Evolutionary conservation across 768 basidiomycete genomes (phyloP).

Genomic region (Chalciporus pseudorubinellus): DNA sequence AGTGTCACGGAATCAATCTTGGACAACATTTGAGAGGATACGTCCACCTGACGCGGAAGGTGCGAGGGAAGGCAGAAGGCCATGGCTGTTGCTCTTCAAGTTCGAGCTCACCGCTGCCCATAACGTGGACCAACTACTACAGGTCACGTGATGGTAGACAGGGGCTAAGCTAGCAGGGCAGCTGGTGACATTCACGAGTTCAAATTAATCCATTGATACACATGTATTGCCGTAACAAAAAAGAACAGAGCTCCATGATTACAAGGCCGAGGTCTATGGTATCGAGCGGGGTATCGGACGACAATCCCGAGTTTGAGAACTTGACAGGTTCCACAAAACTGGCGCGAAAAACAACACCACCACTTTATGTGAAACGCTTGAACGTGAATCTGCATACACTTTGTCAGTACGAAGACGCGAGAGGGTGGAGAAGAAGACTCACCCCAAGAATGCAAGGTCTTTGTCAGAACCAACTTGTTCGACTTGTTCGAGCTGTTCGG

Average conservation of each 20-base stretch:
- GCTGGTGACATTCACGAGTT: neutral
- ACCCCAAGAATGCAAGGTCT: slow-evolving; percentile 68
- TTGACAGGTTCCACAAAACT: neutral
- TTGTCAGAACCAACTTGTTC: slow-evolving; percentile 65
- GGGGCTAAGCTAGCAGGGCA: neutral
- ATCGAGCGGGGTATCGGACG: slow-evolving; percentile 25
- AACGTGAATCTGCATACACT: slow-evolving; percentile 66
- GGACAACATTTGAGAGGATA: slow-evolving; percentile 68
- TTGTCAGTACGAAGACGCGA: slow-evolving; percentile 1
- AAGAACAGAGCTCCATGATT: slow-evolving; percentile 24
- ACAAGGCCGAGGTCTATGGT: slow-evolving; percentile 28
- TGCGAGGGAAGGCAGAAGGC: slow-evolving; percentile 73
- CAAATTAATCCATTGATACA: slow-evolving; percentile 13
- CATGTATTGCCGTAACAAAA: slow-evolving; percentile 15
- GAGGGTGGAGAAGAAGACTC: slow-evolving; percentile 12
- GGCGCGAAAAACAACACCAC: neutral
- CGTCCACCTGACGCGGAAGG: slow-evolving; percentile 68
- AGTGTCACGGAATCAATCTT: slow-evolving; percentile 63
- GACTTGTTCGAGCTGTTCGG: slow-evolving; percentile 56
- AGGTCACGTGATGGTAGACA: slow-evolving; percentile 18
- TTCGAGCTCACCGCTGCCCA: neutral
- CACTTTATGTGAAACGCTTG: slow-evolving; percentile 56
- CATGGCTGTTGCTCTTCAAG: slow-evolving; percentile 41
- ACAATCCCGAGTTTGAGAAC: slow-evolving; percentile 2
- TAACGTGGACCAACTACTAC: neutral